Base-by-base conservation (phyloP, 208 protist genomes). In the Angomonas deanei region DNA sequence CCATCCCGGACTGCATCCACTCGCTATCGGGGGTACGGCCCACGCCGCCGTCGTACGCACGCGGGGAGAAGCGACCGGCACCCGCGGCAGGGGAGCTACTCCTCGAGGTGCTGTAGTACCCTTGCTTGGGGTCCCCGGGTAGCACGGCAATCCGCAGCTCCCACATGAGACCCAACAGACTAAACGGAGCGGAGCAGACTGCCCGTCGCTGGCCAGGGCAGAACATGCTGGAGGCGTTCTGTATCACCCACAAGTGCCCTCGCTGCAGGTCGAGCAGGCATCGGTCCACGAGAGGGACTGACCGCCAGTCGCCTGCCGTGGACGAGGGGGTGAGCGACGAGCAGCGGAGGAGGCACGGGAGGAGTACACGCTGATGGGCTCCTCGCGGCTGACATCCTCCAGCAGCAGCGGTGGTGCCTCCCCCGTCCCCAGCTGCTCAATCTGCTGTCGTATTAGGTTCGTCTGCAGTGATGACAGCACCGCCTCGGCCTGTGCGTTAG, bases 221-320 rank as follows among this genome's bases (percentile, higher is more conserved):
- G 52, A 92, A 92, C 69, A 80, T 80, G 2, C 42, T 33, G 26
- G 70, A 70, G 17, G 80, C 82, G 21, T 78, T 61, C 33, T 80
- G 66, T 17, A 92, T 76, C 30, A 68, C 66, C 82, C 85, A 92
- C 17, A 92, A 65, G 63, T 89, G 74, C 10, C 85, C 85, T 19
- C 75, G 70, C 55, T 81, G 79, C 10, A 92, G 39, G 62, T 89
- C 85, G 8, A 54, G 46, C 42, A 91, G 61, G 65, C 73, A 82
- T 19, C 78, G 74, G 36, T 77, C 71, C 64, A 80, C 64, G 34
- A 73, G 42, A 11, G 36, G 59, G 38, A 73, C 36, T 13, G 36
- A 34, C 19, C 48, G 60, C 23, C 6, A 23, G 58, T 5, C 38
- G 28, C 47, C 63, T 24, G 53, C 24, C 28, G 13, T 36, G 58